phyloP scores from a whole-genome alignment of 768 basidiomycete genomes.

The Fomitopsis pulvina region DNA sequence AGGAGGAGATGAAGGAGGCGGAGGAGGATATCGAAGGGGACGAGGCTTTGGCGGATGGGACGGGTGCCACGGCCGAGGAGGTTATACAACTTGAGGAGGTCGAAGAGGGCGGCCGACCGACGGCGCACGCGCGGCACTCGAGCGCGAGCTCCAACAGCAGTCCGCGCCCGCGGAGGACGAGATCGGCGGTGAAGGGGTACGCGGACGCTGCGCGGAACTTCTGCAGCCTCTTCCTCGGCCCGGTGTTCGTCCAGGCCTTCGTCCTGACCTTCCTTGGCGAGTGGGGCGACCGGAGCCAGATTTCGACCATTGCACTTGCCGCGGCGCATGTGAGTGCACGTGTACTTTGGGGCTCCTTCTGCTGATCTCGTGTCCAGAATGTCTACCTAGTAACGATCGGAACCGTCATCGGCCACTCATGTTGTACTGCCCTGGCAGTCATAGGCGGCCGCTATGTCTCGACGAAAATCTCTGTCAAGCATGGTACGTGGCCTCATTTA shows the following conservation, averaged over 20 bases:
- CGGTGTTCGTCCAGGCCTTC: conserved; percentile 94
- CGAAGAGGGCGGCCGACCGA: conserved; percentile 55
- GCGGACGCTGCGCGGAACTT: conserved; percentile 75
- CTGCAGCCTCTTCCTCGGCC: conserved; percentile 75
- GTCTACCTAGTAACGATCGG: conserved; percentile 88
- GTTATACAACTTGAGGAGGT: conserved; percentile 65
- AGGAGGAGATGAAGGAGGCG: conserved; percentile 95
- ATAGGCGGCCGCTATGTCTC: conserved; percentile 91
- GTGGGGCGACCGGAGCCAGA: conserved; percentile 98
- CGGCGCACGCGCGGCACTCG: conserved; percentile 4
- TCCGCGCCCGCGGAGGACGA: conserved; percentile 10
- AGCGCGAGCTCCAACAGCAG: conserved; percentile 7
- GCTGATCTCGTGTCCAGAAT: conserved; percentile 47
- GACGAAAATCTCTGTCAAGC: conserved; percentile 92
- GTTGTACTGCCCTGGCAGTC: conserved; percentile 86
- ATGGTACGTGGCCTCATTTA: conserved; percentile 48
- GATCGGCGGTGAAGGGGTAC: conserved; percentile 20
- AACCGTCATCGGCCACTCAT: conserved; percentile 81
- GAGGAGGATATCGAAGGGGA: conserved; percentile 91
- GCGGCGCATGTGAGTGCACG: conserved; percentile 72
- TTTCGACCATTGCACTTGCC: conserved; percentile 92
- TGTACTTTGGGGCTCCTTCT: conserved; percentile 3
- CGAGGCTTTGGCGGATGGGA: conserved; percentile 45
- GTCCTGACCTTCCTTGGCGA: conserved; percentile 96
- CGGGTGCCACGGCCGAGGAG: conserved; percentile 25